These are phyloP conservation scores for Parasarocladium wereldwijsianum DNA, from an alignment of 2,329 filamentous ascomycete genomes.

Conservation along the genomic window DNA sequence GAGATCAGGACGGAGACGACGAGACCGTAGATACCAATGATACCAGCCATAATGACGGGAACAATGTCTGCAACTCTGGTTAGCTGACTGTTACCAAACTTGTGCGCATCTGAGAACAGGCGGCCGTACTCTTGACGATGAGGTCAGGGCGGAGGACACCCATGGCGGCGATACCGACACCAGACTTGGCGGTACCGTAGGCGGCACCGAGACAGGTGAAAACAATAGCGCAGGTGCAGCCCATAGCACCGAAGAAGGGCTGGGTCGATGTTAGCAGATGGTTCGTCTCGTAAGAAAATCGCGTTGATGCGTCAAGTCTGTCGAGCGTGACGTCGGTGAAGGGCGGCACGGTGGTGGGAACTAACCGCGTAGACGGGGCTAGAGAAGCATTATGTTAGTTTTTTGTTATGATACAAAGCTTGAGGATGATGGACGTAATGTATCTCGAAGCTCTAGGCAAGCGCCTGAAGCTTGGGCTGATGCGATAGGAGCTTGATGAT, in stretches of 20 bases:
- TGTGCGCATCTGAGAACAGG: background rate
- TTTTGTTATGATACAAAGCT: conserved; percentile 5
- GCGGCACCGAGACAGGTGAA: conserved; percentile 95
- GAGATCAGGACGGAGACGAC: conserved; percentile 82
- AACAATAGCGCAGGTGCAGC: conserved; percentile 91
- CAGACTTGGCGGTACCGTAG: conserved; percentile 98
- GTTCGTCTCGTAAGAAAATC: conserved; percentile 8
- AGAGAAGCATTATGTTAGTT: conserved; percentile 28
- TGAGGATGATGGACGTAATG: conserved; percentile 5
- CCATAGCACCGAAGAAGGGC: conserved; percentile 95
- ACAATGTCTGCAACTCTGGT: conserved; percentile 99
- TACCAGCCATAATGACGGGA: conserved; percentile 99
- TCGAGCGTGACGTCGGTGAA: conserved; percentile 16
- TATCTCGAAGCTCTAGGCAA: conserved; percentile 6
- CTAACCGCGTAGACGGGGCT: conserved; percentile 99
- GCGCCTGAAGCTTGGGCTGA: conserved; percentile 16
- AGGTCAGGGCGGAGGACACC: conserved; percentile 94
- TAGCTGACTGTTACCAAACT: conserved; percentile 9
- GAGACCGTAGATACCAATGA: conserved; percentile 96
- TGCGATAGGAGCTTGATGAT: conserved; percentile 15
- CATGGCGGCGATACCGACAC: conserved; percentile 96
- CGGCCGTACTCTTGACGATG: conserved; percentile 89
- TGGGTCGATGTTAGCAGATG: conserved; percentile 22
- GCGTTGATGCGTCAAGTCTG: conserved; percentile 9
- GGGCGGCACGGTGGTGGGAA: conserved; percentile 24